phyloP scores from a whole-genome alignment of 352 stramenopile species.

The Pythium sukuiense region DNA sequence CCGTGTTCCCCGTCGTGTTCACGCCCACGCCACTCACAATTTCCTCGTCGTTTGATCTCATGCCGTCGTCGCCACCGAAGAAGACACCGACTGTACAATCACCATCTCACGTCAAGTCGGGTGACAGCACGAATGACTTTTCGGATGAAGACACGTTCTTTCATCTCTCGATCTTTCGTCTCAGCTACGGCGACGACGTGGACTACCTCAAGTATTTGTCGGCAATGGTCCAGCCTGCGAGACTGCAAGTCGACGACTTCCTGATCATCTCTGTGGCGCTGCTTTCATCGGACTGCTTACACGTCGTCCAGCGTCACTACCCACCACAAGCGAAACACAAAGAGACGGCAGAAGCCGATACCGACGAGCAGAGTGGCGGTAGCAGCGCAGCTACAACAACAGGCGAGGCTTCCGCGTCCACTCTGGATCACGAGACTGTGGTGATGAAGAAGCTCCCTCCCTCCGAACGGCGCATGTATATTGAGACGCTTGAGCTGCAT shows the following conservation, averaged over 20 bases:
- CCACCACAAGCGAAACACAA: conserved; percentile 14
- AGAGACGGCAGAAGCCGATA: neutral
- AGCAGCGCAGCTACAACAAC: neutral
- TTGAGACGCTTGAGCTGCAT: conserved; percentile 82
- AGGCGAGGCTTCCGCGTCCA: neutral
- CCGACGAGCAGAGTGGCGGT: neutral
- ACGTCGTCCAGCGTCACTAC: conserved; percentile 44
- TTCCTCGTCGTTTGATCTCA: conserved; percentile 10
- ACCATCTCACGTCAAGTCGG: conserved; percentile 8
- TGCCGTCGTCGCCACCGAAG: conserved; percentile 27
- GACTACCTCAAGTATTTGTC: conserved; percentile 90
- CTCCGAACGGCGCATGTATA: conserved; percentile 73
- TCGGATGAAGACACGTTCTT: conserved; percentile 49
- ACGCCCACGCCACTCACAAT: conserved; percentile 58
- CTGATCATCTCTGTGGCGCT: conserved; percentile 47
- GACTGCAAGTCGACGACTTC: conserved; percentile 65
- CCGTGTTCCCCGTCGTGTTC: conserved; percentile 83
- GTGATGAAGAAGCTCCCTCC: conserved; percentile 32
- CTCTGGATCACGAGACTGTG: conserved; percentile 17
- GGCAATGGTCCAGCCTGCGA: conserved; percentile 71
- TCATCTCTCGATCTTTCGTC: conserved; percentile 74
- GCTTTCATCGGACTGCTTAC: conserved; percentile 44
- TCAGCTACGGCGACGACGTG: conserved; percentile 79
- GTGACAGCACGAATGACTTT: conserved; percentile 15
- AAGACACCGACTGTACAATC: conserved; percentile 19